Evolutionary conservation across 83 land plant species (phyloP).

Genomic region (Diphasiastrum complanatum): DNA sequence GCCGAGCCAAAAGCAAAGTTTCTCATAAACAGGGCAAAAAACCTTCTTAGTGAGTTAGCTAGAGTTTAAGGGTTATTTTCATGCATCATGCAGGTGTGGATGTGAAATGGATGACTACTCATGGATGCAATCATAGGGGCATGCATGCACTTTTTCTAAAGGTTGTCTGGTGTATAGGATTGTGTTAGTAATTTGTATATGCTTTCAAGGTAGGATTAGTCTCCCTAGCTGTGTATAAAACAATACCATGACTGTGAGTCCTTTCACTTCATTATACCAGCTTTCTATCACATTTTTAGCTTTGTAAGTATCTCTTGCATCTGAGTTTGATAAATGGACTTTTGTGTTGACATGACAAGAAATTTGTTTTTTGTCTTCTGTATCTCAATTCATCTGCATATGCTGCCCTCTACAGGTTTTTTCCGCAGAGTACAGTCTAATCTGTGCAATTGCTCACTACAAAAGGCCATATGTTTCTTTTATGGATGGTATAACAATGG

Average conservation of each 20-base stretch:
- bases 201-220: no score
- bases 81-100: constrained; percentile 69
- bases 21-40: background rate
- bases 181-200: background rate
- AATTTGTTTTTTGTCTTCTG: no score
- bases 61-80: background rate
- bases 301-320: no score
- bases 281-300: no score
- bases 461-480: constrained; percentile 76
- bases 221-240: no score
- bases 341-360: no score
- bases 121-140: constrained; percentile 27
- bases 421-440: constrained; percentile 74
- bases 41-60: constrained; percentile 2
- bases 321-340: no score
- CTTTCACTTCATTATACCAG: no score
- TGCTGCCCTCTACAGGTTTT: constrained; percentile 50
- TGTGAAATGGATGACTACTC: constrained; percentile 55
- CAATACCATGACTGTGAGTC: no score
- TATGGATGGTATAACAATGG: constrained; percentile 99
- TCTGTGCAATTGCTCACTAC: constrained; percentile 69
- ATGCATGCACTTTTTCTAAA: constrained; percentile 40
- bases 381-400: no score
- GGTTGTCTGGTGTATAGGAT: constrained; percentile 7
- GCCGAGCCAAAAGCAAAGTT: background rate